Conservation (phyloP, 768 basidiomycete species). For the Sporobolomyces roseus region DNA sequence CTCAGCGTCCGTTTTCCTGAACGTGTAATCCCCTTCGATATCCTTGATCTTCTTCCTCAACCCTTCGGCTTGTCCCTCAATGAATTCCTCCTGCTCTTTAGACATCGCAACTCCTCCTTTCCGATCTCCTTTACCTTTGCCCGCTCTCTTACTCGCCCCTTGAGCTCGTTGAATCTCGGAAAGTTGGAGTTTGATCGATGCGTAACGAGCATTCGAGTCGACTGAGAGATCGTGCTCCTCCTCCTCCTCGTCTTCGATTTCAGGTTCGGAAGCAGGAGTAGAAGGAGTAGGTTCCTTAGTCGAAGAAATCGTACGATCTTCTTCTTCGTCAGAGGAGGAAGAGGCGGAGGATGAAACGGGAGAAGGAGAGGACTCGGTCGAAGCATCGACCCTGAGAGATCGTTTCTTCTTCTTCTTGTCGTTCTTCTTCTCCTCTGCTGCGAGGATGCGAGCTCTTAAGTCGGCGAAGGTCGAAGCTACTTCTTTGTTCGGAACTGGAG, state of each 20-base stretch:
- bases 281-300: slow-evolving; percentile 15
- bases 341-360: slow-evolving; percentile 15
- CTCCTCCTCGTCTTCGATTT: background rate
- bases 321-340: background rate
- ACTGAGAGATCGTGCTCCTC: background rate
- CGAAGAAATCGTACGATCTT: slow-evolving; percentile 11
- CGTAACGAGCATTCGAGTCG: slow-evolving; percentile 64
- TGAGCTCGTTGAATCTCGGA: slow-evolving; percentile 53
- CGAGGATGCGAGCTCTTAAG: slow-evolving; percentile 35
- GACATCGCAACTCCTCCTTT: slow-evolving; percentile 9
- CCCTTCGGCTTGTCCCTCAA: slow-evolving; percentile 22
- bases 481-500: slow-evolving; percentile 12
- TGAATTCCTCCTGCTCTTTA: slow-evolving; percentile 28
- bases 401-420: slow-evolving; percentile 6
- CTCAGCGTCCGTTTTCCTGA: slow-evolving; percentile 66
- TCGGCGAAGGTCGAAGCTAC: slow-evolving; percentile 19
- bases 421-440: slow-evolving; percentile 29
- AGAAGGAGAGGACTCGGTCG: slow-evolving; percentile 4
- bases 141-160: slow-evolving; percentile 37
- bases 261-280: slow-evolving; percentile 18
- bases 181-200: slow-evolving; percentile 60
- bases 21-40: slow-evolving; percentile 63
- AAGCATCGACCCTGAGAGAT: slow-evolving; percentile 10
- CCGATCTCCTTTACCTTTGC: slow-evolving; percentile 30
- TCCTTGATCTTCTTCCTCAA: slow-evolving; percentile 40